Conservation (phyloP, 1,139 yeast genomes). For the Geotrichum aggregatum region DNA sequence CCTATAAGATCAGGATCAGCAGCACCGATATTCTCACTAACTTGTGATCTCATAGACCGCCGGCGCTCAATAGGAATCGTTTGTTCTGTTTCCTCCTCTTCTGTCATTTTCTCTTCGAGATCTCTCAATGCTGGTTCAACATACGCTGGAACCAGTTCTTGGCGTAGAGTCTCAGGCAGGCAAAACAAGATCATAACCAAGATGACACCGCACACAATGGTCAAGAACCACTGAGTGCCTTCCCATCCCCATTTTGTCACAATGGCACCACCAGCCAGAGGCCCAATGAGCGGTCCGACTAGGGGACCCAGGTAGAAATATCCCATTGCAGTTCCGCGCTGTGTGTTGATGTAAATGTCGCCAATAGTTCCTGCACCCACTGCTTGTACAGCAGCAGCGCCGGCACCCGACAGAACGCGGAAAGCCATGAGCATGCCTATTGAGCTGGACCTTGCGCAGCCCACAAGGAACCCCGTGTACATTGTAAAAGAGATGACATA, state of each 20-base stretch:
- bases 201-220: conserved; percentile 58
- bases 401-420: conserved; percentile 71
- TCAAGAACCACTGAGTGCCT: conserved; percentile 83
- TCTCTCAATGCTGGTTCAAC: conserved; percentile 1
- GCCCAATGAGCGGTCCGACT: conserved; percentile 75
- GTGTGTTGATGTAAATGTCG: conserved; percentile 62
- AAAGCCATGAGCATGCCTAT: conserved; percentile 63
- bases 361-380: conserved; percentile 88
- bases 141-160: neutral
- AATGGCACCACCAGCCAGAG: conserved; percentile 76
- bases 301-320: conserved; percentile 76
- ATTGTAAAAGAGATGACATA: conserved; percentile 64
- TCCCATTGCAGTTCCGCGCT: conserved; percentile 79
- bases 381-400: conserved; percentile 81
- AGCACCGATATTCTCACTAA: neutral
- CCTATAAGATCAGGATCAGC: conserved; percentile 5
- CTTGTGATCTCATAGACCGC: neutral
- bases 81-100: conserved; percentile 22
- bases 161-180: conserved; percentile 67
- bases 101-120: conserved; percentile 16
- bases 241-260: conserved; percentile 79
- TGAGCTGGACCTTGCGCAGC: conserved; percentile 62
- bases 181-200: conserved; percentile 49
- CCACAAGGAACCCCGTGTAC: conserved; percentile 64
- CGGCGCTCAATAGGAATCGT: neutral